Percentiles rank a stretch among this genome's conserved stretches.
These are phyloP conservation scores for Podila epigama DNA, from an alignment of 192 early-diverging fungal genomes.

Conservation along the genomic window DNA sequence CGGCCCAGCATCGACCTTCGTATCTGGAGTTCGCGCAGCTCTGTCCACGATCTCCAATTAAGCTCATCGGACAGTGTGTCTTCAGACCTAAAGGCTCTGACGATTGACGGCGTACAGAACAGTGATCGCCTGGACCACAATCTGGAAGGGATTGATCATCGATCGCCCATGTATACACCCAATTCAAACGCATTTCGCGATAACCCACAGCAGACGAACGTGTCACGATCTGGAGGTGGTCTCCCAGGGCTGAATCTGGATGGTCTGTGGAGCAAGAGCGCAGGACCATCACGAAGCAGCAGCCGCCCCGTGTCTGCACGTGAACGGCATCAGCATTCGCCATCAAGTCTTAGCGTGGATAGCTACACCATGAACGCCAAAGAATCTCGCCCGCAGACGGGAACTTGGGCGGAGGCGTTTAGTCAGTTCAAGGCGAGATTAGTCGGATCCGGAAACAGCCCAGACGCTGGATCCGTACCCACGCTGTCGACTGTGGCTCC, in stretches of 20 bases:
- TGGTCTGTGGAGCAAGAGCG: conserved; percentile 13
- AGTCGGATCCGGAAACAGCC: conserved; percentile 4
- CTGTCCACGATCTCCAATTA: conserved; percentile 1
- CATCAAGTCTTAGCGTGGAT: conserved; percentile 23
- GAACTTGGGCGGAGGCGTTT: conserved; percentile 39
- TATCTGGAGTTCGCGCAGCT: conserved; percentile 16
- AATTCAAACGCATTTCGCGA: neutral
- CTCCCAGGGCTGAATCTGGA: conserved; percentile 14
- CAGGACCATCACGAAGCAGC: neutral
- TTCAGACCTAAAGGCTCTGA: conserved; percentile 5
- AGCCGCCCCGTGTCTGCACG: neutral
- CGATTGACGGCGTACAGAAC: conserved; percentile 35
- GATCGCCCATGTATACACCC: conserved; percentile 14
- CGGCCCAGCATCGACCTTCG: conserved; percentile 27
- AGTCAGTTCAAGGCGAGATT: conserved; percentile 20
- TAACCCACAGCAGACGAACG: neutral
- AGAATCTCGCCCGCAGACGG: conserved; percentile 21
- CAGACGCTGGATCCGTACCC: neutral
- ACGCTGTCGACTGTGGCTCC: neutral
- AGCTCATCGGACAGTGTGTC: neutral
- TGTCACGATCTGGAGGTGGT: neutral
- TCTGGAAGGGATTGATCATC: conserved; percentile 38
- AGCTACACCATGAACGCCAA: conserved; percentile 6
- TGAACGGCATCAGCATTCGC: neutral
- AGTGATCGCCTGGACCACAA: conserved; percentile 42